Base-by-base conservation (phyloP, 805 yeast species). In the Nakazawaea ernobii region DNA sequence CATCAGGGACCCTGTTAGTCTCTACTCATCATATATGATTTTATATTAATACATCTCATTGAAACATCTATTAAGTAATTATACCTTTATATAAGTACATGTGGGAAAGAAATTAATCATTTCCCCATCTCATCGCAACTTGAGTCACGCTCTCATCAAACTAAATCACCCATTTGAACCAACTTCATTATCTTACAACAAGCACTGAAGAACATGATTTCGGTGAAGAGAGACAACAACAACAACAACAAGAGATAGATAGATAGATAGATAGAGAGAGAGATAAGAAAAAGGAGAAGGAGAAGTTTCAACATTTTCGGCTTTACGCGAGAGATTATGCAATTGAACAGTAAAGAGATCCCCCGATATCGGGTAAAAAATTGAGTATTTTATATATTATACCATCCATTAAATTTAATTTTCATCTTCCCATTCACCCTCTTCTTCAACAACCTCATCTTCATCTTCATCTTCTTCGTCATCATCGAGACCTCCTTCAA, bases 401-500 rank as follows among this genome's bases (percentile, higher is more conserved):
- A 20, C 24, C 24, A 20, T 20, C 24, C 24, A 20, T 20, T 20
- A 20, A 20, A 20, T 20, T 20, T 20, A 20, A 20, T 42, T 46
- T 26, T 48, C 47, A 20, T 48, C 44, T 33, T 35, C 50, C 40
- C 41, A 35, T 20, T 43, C 47, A 7, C 45, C 49, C 20, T 50
- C 47, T n/a, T 65, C 76, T 28, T 62, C 75, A 35, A 72, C 83
- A 32, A 71, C 84, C 6, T 73, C 75, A 35, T 72, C 83, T 33
- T 71, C 84, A 5, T 73, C 84, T 43, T 75, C 80, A 17, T 75
- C 80, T n/a, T 74, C 77, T 20, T 80, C 85, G 38, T 77, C 82
- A 15, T 65, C 69, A 41, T 62, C 56, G 26, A 74, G 80, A 46
- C 81, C 83, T 27, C 79, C 79, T 50, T 84, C 88, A 35, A 82